Base-by-base conservation (phyloP, 192 early-diverging fungal genomes). In the Chytriomyces sp. region DNA sequence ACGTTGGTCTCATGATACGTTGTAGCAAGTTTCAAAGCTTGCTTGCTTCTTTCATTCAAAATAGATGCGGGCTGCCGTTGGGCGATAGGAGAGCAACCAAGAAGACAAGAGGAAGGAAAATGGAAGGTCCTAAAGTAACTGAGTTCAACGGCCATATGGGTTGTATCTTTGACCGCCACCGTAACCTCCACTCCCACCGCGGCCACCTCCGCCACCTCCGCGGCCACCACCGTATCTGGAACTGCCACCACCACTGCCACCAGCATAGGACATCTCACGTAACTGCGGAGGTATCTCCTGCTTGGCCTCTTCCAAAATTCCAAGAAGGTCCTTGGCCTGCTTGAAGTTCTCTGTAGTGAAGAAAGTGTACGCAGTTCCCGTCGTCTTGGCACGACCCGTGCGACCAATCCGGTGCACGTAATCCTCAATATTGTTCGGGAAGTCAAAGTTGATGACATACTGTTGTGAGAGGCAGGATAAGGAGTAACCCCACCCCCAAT, bases 401-500 rank as follows among this genome's bases (percentile, higher is more conserved):
- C 86, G 79, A 12, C 93, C 93, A 70, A 94, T 94, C 33, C 93
- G 88, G 72, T 95, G 93, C 36, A 95, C 88, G 72, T 88, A 88
- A 77, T 99, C 97, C 78, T 98, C 95, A 72, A 93, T 90, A 73
- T 98, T 96, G 7, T 89, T 93, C 31, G 97, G 95, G 73, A 99
- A 85, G 68, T 99, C 97, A 80, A 92, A 98, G 80, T 93, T 94
- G 82, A 99, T 85, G 37, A 98, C 96, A 65, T 82, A 75, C 73
- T 84, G 41, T 0, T 61, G n/a, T 62, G 19, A 39, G 26, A 75
- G 39, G 33, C 72, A n/a, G 14, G 33, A 52, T 67, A 41, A 31
- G 7, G 52, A 36, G 52, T 52, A 32, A 31, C 4, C n/a, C 14
- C 26, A 25, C 66, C 37, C 77, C 75, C 30, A 32, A 34, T 56